Base-by-base conservation (phyloP, 2,329 filamentous ascomycete genomes). In the Chalaropsis ovoidea region DNA sequence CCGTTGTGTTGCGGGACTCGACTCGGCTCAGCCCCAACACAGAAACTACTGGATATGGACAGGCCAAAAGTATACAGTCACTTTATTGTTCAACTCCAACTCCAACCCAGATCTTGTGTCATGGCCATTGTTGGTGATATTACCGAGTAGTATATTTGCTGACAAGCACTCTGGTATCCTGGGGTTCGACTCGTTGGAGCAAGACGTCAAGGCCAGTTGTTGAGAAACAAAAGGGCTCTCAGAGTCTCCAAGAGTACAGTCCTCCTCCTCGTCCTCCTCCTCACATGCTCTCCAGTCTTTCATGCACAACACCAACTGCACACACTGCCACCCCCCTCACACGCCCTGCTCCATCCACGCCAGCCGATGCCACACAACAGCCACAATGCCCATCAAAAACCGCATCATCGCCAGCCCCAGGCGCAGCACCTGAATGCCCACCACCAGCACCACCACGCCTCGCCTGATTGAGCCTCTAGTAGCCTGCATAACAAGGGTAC, bases 341-440 rank as follows among this genome's bases (percentile, higher is more conserved):
- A 22, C 13, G 43, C 43, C 11, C 31, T 31, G 41, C 42, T 61
- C 63, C 39, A 62, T 58, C 63, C 42, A 65, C n/a, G 43, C 61
- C 19, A 67, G 45, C 31, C 63, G 42, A 65, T 67, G 63, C 66
- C 63, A 67, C 42, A 67, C 24, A 8, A 65, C 61, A 15, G 66
- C 49, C 15, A 69, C 49, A 61, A 69, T 35, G 17, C 67, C 69
- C 35, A 69, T 62, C 35, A 70, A 63, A 13, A 69, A 67, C 22
- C 60, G 67, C 31, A 70, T 66, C 41, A 70, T 64, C 3, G 65
- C 65, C 1, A 69, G 61, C 10, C 69, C 68, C 7, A 70, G 42
- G 35, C 68, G 61, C 24, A 69, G 64, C 24, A 68, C 68, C 67
- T 69, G 67, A 56, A 70, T 64, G 27, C 62, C 64, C 19, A 70